Evolutionary conservation across 2,329 filamentous ascomycete genomes (phyloP), one percentile per base, ranked within the genome.

Genomic region (Paramyrothecium sp.): DNA sequence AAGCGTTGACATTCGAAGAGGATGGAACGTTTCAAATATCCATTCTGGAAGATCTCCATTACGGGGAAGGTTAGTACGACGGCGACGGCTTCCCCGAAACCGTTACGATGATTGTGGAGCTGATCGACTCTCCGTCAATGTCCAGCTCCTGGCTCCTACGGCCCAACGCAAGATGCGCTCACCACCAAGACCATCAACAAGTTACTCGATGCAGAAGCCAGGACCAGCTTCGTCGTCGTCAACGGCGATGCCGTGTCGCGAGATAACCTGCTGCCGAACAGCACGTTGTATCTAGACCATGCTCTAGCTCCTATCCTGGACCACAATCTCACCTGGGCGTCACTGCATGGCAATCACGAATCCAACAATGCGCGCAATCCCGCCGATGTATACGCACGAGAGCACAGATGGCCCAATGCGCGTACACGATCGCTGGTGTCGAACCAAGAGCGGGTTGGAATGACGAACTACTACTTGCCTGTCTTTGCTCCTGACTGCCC

Each of bases 21-120:
- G 74, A 81, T 49, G 79, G 78, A 7, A 78, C 73, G 0, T 83
- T 84, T 61, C 78, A 81, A 54, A 73, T 84, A 33, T 74, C 84
- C 2, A 79, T 91, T 13, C 89, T 92, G 59, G 81, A 84, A 26
- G 89, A 92, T 63, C 71, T 91, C 8, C 89, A 92, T 67, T 89
- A 89, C 66, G 89, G 88, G 11, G 89, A 92, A 70, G 81, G 84
- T 84, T 71, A 62, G 73, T 68, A 20, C 23, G 12, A 33, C n/a
- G 16, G 21, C 3, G 1, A 12, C 38, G 13, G 38, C 13, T 44
- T 30, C 26, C 26, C 26, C 38, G 38, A 19, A 44, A 19, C 38
- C 38, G 38, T 44, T 19, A 16, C 13, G 38, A 19, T 44, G 13
- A 44, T 44, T 44, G 38, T 44, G 38, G 38, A 44, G 38, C 38